phyloP scores from a whole-genome alignment of 768 basidiomycete genomes.

The Serendipita indica region DNA sequence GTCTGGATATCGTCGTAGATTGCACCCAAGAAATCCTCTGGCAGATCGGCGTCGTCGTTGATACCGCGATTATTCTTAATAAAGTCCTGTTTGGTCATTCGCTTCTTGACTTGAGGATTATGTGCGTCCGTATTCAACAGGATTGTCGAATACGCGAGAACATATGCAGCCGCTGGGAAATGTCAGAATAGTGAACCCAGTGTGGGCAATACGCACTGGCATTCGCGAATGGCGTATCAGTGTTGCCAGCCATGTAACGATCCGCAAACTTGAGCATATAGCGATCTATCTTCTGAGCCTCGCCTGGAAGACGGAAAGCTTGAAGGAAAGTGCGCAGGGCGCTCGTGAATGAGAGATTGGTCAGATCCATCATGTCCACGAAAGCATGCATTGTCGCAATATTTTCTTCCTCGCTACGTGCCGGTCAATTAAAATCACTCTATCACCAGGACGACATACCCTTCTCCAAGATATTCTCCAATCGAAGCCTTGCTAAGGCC shows the following conservation, averaged over 20 bases:
- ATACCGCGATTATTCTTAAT: conserved; percentile 92
- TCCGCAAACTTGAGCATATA: conserved; percentile 99
- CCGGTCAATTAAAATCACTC: neutral
- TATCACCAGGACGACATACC: conserved; percentile 34
- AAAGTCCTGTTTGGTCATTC: conserved; percentile 89
- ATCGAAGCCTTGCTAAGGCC: conserved; percentile 92
- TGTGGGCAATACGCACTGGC: conserved; percentile 45
- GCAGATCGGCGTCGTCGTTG: conserved; percentile 78
- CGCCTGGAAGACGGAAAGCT: conserved; percentile 91
- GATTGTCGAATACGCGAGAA: conserved; percentile 89
- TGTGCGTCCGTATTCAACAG: conserved; percentile 96
- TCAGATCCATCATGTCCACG: conserved; percentile 83
- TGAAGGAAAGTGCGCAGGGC: conserved; percentile 84
- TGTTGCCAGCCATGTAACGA: conserved; percentile 81
- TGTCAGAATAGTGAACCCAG: neutral
- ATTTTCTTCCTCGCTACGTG: conserved; percentile 65
- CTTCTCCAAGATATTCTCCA: conserved; percentile 96
- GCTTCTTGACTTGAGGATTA: conserved; percentile 83
- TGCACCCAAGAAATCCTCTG: conserved; percentile 60
- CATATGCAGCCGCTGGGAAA: conserved; percentile 69
- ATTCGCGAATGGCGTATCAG: conserved; percentile 76
- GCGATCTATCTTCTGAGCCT: conserved; percentile 96
- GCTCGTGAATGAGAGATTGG: conserved; percentile 66
- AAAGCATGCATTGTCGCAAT: conserved; percentile 95
- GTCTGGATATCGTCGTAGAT: conserved; percentile 84